A percentile compares a stretch with the other conserved stretches of the same genome.
Conservation (phyloP, 192 early-diverging fungal genomes). For the Coemansia sp. region DNA sequence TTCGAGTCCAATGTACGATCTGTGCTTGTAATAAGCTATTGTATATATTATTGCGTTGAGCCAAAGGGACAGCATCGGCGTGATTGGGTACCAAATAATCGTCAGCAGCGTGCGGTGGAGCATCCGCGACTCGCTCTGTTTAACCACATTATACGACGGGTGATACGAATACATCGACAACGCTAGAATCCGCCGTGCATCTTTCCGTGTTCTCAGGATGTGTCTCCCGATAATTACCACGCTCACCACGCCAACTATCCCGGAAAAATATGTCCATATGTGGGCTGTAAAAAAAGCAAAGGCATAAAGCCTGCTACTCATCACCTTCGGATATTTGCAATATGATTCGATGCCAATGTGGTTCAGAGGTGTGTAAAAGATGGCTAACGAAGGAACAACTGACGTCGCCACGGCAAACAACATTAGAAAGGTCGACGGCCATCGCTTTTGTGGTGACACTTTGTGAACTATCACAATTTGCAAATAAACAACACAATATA, state of each 20-base stretch:
- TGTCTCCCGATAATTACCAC: constrained; percentile 11
- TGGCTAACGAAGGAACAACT: constrained; percentile 16
- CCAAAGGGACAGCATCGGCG: constrained; percentile 44
- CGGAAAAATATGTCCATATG: constrained; percentile 29
- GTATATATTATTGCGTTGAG: constrained; percentile 26
- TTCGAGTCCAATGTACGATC: constrained; percentile 19
- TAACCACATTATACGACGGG: background rate
- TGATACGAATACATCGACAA: constrained; percentile 13
- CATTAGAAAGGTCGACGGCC: constrained; percentile 18
- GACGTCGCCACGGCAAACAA: constrained; percentile 9
- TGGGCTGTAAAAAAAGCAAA: constrained; percentile 8
- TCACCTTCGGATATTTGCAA: constrained; percentile 6
- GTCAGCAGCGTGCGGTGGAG: constrained; percentile 29
- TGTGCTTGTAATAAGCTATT: constrained; percentile 27
- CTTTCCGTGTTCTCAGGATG: constrained; percentile 22
- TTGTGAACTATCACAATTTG: constrained; percentile 42
- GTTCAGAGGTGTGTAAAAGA: constrained; percentile 13
- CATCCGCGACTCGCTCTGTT: constrained; percentile 9
- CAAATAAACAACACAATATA: constrained; percentile 24
- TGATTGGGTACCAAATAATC: constrained; percentile 45
- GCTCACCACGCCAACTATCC: constrained; percentile 36
- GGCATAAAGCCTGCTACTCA: constrained; percentile 8
- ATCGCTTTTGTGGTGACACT: constrained; percentile 25
- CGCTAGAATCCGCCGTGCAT: constrained; percentile 4
- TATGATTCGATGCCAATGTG: background rate